Percentiles rank a stretch among this genome's conserved stretches.
These are phyloP conservation scores for Ascosphaera apis DNA, from an alignment of 2,329 filamentous ascomycete species.

Conservation along the genomic window DNA sequence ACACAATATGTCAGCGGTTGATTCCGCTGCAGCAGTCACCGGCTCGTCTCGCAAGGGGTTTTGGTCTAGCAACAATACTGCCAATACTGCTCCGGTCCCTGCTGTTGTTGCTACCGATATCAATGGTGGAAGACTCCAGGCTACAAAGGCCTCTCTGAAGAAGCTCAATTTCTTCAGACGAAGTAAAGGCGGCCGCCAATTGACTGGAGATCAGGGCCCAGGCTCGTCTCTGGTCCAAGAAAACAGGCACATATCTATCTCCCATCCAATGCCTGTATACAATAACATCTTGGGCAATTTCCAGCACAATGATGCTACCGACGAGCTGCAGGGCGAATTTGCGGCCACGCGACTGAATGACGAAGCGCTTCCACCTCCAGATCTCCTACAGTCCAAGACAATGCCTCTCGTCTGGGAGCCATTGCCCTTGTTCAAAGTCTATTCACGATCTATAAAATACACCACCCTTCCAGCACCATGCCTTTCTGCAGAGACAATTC, in stretches of 20 bases:
- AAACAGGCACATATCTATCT: background rate
- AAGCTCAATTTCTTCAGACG: background rate
- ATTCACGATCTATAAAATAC: constrained; percentile 60
- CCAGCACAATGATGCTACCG: background rate
- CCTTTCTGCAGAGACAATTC: constrained; percentile 43
- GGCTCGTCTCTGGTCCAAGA: background rate
- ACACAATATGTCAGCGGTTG: background rate
- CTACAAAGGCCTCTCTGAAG: background rate
- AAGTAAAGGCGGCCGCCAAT: background rate
- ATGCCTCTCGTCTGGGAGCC: constrained; percentile 30
- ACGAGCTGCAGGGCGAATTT: background rate
- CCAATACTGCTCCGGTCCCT: background rate
- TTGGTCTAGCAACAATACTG: background rate
- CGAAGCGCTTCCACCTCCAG: background rate
- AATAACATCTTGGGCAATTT: background rate
- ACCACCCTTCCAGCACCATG: constrained; percentile 44
- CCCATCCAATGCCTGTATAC: background rate
- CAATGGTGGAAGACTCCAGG: constrained; percentile 1
- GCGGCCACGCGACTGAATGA: background rate
- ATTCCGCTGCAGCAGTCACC: background rate
- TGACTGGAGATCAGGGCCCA: background rate
- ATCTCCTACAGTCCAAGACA: background rate
- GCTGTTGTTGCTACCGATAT: background rate
- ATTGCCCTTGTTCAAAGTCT: constrained; percentile 67
- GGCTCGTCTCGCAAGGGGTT: constrained; percentile 1